phyloP scores from a whole-genome alignment of 306 rosid species.

The Pterocarpus santalinus region DNA sequence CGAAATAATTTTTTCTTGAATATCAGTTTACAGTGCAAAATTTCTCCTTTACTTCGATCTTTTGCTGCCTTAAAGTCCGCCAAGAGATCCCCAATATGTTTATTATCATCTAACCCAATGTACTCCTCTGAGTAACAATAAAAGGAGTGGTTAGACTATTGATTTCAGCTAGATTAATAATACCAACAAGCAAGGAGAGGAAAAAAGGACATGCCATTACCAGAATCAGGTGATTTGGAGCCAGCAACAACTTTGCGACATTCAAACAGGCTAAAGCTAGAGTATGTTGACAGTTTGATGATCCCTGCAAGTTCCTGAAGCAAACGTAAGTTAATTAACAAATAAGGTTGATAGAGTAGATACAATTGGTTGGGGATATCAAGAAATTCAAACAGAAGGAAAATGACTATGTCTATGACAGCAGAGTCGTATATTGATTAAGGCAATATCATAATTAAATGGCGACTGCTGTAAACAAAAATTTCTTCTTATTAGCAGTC shows the following conservation, averaged over 20 bases:
- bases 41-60: constrained; percentile 95
- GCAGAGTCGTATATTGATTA: neutral
- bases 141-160: constrained; percentile 49
- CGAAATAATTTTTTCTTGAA: constrained; percentile 90
- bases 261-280: constrained; percentile 87
- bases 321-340: constrained; percentile 34
- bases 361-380: constrained; percentile 17
- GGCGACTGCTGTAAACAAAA: neutral
- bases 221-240: constrained; percentile 81
- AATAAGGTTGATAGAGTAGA: constrained; percentile 28
- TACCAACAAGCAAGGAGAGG: constrained; percentile 21
- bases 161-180: constrained; percentile 29
- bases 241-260: constrained; percentile 84
- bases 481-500: neutral
- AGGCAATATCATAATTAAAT: constrained; percentile 23
- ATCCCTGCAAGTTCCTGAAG: constrained; percentile 91
- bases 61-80: constrained; percentile 88
- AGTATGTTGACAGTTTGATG: constrained; percentile 79
- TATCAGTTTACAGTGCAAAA: constrained; percentile 83
- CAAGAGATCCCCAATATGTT: constrained; percentile 86
- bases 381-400: constrained; percentile 26
- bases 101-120: constrained; percentile 90
- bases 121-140: constrained; percentile 76
- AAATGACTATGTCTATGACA: constrained; percentile 26
- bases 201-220: constrained; percentile 64